Evolutionary conservation across 2,329 filamentous ascomycete genomes (phyloP).

Genomic region (Botrytis fabae): DNA sequence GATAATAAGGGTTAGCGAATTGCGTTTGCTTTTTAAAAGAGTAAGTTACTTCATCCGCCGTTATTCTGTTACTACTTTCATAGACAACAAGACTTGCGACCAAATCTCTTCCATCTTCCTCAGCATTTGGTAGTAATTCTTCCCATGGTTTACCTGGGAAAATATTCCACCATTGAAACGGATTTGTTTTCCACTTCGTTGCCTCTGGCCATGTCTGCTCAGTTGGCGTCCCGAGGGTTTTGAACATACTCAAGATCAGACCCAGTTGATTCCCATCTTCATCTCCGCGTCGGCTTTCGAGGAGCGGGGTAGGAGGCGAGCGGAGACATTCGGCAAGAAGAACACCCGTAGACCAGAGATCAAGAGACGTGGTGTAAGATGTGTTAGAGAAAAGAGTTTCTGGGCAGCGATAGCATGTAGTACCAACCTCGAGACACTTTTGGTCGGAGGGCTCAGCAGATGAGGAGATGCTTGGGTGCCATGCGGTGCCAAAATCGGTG

Average conservation of each 20-base stretch:
- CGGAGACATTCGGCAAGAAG: constrained; percentile 75
- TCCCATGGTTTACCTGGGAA: constrained; percentile 71
- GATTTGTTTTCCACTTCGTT: constrained; percentile 63
- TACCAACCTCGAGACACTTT: constrained; percentile 93
- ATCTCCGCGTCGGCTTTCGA: constrained; percentile 70
- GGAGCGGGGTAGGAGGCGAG: constrained; percentile 62
- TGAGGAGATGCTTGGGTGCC: constrained; percentile 59
- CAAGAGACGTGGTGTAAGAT: constrained; percentile 69
- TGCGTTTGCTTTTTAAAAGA: neutral
- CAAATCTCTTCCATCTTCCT: constrained; percentile 61
- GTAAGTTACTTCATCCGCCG: constrained; percentile 58
- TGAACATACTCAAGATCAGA: constrained; percentile 88
- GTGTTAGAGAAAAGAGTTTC: constrained; percentile 86
- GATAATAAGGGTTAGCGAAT: neutral
- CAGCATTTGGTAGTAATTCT: constrained; percentile 63
- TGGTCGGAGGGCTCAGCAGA: constrained; percentile 60
- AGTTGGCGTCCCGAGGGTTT: constrained; percentile 84
- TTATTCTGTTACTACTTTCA: constrained; percentile 66
- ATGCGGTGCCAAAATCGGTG: constrained; percentile 90
- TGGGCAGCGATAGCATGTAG: constrained; percentile 85
- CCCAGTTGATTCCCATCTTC: constrained; percentile 91
- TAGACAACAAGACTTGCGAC: constrained; percentile 70
- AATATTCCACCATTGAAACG: constrained; percentile 85
- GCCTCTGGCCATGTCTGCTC: constrained; percentile 82
- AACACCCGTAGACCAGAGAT: constrained; percentile 87